Conservation (phyloP, 345 rosid species). For the Citrus australasica region DNA sequence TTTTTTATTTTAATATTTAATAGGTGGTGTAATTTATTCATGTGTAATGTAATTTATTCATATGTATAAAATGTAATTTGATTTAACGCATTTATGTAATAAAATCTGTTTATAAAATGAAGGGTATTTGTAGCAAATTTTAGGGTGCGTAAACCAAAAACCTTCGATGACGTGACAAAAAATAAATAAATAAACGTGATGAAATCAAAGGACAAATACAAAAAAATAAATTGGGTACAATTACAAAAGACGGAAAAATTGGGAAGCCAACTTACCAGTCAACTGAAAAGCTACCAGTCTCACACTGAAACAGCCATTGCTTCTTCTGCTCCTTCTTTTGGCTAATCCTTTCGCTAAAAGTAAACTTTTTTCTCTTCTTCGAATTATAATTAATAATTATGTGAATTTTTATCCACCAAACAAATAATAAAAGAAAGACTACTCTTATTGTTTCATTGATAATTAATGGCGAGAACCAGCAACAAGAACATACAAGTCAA, state of each 20-base stretch:
- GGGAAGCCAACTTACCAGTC: slow-evolving; percentile 28
- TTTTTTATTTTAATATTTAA: no score
- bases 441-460: background rate
- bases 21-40: no score
- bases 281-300: slow-evolving; percentile 30
- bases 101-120: no score
- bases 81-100: no score
- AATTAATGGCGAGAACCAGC: slow-evolving; percentile 50
- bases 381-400: background rate
- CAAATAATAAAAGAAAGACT: background rate
- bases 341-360: slow-evolving; percentile 2
- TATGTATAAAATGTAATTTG: no score
- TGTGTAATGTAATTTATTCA: no score
- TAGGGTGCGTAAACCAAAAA: no score
- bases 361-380: background rate
- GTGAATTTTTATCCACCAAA: background rate
- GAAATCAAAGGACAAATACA: no score
- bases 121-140: no score
- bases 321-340: background rate
- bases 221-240: no score
- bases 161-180: no score
- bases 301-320: background rate
- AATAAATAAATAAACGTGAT: no score
- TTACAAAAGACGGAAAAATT: background rate
- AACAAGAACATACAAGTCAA: slow-evolving; percentile 80